Evolutionary conservation across 2,329 filamentous ascomycete species (phyloP), one percentile per base, ranked within the genome.

Genomic region (Calcarisporium arbuscula): DNA sequence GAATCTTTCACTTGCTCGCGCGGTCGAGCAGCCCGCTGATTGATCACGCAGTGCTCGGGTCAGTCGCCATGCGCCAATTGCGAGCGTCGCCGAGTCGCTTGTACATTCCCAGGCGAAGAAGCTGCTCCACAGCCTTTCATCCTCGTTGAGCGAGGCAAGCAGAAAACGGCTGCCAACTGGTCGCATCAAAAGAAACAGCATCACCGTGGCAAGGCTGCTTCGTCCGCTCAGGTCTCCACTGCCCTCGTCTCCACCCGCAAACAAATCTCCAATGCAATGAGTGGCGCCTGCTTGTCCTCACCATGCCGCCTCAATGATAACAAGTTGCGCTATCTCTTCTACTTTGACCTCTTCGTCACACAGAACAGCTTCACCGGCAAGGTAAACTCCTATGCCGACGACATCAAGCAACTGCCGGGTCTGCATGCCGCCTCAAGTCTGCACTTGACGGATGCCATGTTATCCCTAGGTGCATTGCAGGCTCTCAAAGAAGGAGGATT

Each of bases 401-500:
- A 58, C 1, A 30, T 51, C 1, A 41, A 47, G 11, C 8, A 48
- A 4, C 41, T 53, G n/a, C 39, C 43, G 1, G 38, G 39, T 2
- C 38, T 48, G 15, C 35, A 30, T 0, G 31, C 38, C 1, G 34
- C 32, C 6, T 28, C 22, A 0, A n/a, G n/a, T n/a, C n/a, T n/a
- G n/a, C 53, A 51, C 14, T 45, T 57, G 0, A 37, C 47, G 12
- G 41, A 59, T 36, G 49, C 56, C 7, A 47, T 57, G 7, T 36
- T 58, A 2, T 47, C 53, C 0, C 34, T 60, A 0, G 56, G 57
- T 0, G 57, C 56, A 0, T 50, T 58, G 42, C 47, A 58, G 15
- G 50, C 56, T 0, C 33, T 45, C 4, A 54, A 50, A 11, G 19
- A 22, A 2, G 19, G 43, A 2, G n/a, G n/a, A n/a, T 37, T 30